phyloP scores from a whole-genome alignment of 441 rosid genomes.

The Populus hybrid region DNA sequence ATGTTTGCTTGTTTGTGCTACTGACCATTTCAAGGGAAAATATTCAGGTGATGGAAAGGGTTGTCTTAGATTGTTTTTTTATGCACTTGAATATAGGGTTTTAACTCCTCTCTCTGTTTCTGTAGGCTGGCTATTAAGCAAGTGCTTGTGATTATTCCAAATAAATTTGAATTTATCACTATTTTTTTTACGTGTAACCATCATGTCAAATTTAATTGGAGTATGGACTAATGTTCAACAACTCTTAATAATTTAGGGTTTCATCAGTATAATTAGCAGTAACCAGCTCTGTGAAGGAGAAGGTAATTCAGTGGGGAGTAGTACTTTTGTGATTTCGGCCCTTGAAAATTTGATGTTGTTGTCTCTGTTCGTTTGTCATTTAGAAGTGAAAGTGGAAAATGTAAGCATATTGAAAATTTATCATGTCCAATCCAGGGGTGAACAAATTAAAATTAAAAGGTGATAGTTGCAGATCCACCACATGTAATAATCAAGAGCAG shows the following conservation, averaged over 20 bases:
- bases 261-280: neutral
- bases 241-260: neutral
- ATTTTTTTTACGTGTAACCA: neutral
- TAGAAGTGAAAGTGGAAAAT: neutral
- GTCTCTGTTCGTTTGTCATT: neutral
- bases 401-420: neutral
- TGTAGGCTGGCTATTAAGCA: neutral
- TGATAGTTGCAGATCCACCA: neutral
- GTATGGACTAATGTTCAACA: neutral
- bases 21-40: neutral
- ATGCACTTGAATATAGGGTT: neutral
- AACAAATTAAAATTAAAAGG: neutral
- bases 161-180: neutral
- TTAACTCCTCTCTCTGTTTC: neutral
- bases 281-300: neutral
- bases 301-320: too few species aligned
- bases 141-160: neutral
- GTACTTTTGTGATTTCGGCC: neutral
- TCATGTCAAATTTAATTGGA: neutral
- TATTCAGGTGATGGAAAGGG: neutral
- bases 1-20: constrained; percentile 4
- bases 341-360: neutral
- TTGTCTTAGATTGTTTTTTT: neutral
- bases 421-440: neutral
- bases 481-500: neutral